Evolutionary conservation across 1,139 yeast species (phyloP), one percentile per base, ranked within the genome.

Genomic region (Geotrichum phurueaensis): DNA sequence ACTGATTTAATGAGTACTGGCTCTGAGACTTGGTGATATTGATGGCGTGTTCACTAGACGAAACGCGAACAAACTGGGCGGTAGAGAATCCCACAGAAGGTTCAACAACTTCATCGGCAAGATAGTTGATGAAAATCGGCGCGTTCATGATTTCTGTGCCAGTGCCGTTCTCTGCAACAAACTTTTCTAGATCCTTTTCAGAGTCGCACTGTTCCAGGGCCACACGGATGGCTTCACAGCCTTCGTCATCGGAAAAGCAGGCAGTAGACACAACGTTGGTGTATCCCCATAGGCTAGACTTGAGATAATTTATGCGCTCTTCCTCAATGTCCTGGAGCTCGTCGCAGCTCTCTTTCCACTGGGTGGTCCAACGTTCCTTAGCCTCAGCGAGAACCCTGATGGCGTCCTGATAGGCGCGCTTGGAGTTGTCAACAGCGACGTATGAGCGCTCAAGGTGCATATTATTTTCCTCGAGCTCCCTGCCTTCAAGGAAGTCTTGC

Each of bases 271-370:
- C 78, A 58, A 85, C 79, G 71, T 90, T 90, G 59, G 96, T 86
- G 72, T 81, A 92, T 53, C 85, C 87, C 86, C 96, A 94, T 65
- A 95, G 74, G 68, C 87, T 89, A 18, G 87, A 78, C 68, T 91
- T 89, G 62, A 89, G 71, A 63, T 86, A 81, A 67, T 87, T 87
- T 60, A 91, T 83, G 65, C 96, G 81, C 68, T 89, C 91, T 57
- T 83, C 83, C 70, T 94, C 99, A 65, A 89, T 75, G 62, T 79
- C 83, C 73, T 92, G 96, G 64, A 89, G 79, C 65, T 84, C 85
- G 64, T 81, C 83, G 52, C 92, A 81, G 0, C 89, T 79, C 18
- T 78, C 74, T 59, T 81, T 79, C 98, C 99, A 94, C 68, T 91
- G 96, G 49, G 83, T 76, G 61, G 84, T 80, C 87, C 92, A 94